Evolutionary conservation across 2,329 filamentous ascomycete genomes (phyloP).

Genomic region (Onygena corvina): DNA sequence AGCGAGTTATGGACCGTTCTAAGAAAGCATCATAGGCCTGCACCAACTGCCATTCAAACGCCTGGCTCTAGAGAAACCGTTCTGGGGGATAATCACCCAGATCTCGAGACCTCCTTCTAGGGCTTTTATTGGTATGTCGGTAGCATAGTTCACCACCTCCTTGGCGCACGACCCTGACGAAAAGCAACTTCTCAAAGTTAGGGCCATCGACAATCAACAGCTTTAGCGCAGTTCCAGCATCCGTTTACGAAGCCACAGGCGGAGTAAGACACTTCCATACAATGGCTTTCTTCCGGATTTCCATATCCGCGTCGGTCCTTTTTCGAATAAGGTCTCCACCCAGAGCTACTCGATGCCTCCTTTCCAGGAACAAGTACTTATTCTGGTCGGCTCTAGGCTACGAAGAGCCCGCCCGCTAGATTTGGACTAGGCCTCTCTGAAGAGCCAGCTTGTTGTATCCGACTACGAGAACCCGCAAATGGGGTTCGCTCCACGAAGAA

Average conservation of each 20-base stretch:
- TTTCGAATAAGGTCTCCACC: no score
- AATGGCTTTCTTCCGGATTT: conserved; percentile 42
- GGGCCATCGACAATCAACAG: no score
- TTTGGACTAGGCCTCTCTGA: conserved; percentile 50
- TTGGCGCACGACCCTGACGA: no score
- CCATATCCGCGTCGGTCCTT: conserved; percentile 39
- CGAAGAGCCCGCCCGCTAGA: conserved; percentile 42
- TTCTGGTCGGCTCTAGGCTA: conserved; percentile 48
- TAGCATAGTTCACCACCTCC: no score
- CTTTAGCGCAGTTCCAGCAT: conserved; percentile 51
- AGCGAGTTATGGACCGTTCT: not conserved
- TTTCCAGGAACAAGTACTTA: conserved; percentile 36
- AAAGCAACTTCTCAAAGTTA: no score
- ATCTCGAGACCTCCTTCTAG: no score
- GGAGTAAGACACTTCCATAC: conserved; percentile 52
- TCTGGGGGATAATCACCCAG: no score
- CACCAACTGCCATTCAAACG: not conserved
- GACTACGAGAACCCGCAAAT: conserved; percentile 21
- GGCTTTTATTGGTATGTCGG: no score
- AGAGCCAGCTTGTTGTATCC: conserved; percentile 50
- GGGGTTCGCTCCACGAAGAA: conserved; percentile 11
- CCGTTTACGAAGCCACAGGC: conserved; percentile 50
- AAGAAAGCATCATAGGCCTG: not conserved
- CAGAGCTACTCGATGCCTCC: conserved; percentile 43
- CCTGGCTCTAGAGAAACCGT: not conserved